Evolutionary conservation across 441 rosid species (phyloP), one percentile per base, ranked within the genome.

Genomic region (Populus trichocarpa): DNA sequence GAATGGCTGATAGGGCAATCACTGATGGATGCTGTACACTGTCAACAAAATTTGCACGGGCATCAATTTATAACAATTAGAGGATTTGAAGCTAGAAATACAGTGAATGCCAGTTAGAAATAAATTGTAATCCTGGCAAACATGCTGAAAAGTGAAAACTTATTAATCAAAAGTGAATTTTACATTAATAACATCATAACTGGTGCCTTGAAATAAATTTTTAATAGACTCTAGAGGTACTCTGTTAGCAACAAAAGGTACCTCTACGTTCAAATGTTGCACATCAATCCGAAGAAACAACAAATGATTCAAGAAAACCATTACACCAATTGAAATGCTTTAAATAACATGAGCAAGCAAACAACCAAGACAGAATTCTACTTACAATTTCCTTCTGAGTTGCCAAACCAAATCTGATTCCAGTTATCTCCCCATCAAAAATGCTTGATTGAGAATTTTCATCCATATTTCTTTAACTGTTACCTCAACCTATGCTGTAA

Each of bases 331-430:
- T 57, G 32, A 69, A 74, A 75, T 46, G 18, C 63, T 25, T 35
- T 67, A 20, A 76, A 64, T 46, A 50, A 14, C 65, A 68, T 8
- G 64, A 65, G 57, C 23, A 74, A 73, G 40, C 22, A 79, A 74
- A 72, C 69, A 81, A 77, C 73, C 28, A 61, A 50, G 26, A 69
- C 7, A 74, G 20, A 57, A 64, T 61, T 72, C 69, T 63, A 87
- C 99, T 92, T 78, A 93, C 99, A 40, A 97, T 95, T 84, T 97
- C 93, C 73, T 84, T 84, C 59, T 83, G 88, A 82, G 86, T 79
- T 1, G 98, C 94, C 87, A 97, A 87, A 75, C 87, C 90, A 84
- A 97, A 97, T 73, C 64, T 78, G 72, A 95, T 89, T 57, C 95
- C 95, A 16, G 87, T 80, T 67, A 97, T 84, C 83, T 97, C 93